Evolutionary conservation across 2,329 filamentous ascomycete species (phyloP).

Genomic region (Pseudopithomyces chartarum): DNA sequence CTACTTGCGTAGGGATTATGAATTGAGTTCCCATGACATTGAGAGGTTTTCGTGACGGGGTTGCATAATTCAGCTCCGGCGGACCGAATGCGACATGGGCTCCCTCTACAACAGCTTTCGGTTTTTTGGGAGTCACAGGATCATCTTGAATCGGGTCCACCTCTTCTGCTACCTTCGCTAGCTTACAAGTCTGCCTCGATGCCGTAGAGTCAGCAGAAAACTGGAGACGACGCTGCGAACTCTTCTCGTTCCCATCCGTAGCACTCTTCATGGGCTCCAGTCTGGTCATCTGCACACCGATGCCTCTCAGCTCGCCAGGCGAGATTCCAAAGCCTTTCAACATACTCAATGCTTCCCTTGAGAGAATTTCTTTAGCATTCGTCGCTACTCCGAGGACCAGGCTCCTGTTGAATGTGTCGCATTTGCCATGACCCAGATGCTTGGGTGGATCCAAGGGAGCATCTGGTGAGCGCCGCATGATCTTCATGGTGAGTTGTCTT

Average conservation of each 20-base stretch:
- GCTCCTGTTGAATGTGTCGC: slow-evolving; percentile 93
- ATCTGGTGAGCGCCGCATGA: slow-evolving; percentile 85
- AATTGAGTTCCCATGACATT: slow-evolving; percentile 91
- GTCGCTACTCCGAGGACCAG: slow-evolving; percentile 82
- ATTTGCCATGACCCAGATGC: slow-evolving; percentile 92
- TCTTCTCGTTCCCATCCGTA: slow-evolving; percentile 59
- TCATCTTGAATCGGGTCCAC: slow-evolving; percentile 55
- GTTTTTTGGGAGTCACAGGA: slow-evolving; percentile 46
- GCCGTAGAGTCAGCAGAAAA: slow-evolving; percentile 64
- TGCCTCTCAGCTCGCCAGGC: slow-evolving; percentile 88
- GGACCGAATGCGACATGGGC: slow-evolving; percentile 47
- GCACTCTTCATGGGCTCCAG: slow-evolving; percentile 76
- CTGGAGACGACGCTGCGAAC: slow-evolving; percentile 78
- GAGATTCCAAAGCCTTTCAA: slow-evolving; percentile 81
- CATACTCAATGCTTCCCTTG: slow-evolving; percentile 83
- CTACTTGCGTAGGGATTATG: slow-evolving; percentile 81
- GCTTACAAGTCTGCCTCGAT: slow-evolving; percentile 15
- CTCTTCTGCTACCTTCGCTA: slow-evolving; percentile 24
- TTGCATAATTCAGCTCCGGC: slow-evolving; percentile 48
- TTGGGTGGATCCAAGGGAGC: slow-evolving; percentile 91
- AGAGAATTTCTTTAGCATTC: slow-evolving; percentile 71
- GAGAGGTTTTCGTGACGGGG: slow-evolving; percentile 66
- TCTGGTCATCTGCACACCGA: slow-evolving; percentile 93
- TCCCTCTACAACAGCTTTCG: slow-evolving; percentile 25
- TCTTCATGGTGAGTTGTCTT: slow-evolving; percentile 87